Base-by-base conservation (phyloP, 2,329 filamentous ascomycete species). In the Orbilia blumenaviensis region DNA sequence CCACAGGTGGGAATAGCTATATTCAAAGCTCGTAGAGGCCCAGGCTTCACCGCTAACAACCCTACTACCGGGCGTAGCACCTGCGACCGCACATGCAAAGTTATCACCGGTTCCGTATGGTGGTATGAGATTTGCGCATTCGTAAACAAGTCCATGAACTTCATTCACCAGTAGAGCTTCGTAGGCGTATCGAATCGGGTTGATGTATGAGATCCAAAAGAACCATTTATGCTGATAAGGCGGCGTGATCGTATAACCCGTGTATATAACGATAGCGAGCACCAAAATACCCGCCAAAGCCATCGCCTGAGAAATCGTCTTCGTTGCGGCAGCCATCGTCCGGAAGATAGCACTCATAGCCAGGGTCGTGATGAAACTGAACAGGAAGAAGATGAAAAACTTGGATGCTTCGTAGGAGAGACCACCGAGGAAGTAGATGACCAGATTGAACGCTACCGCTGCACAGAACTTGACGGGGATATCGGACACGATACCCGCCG, bases 281-380 rank as follows among this genome's bases (percentile, higher is more conserved):
- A 92, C 90, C 78, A 89, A 82, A 10, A 89, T 78, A 3, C 88
- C 87, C 29, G 88, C 86, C 0, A 87, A 87, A 1, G 88, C 87
- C 83, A 90, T 86, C 78, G 88, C 88, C 79, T 89, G 87, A 1
- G 85, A 85, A 6, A 89, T 82, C 0, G 91, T 91, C 52, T 91
- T 87, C 1, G 92, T 93, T 0, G 90, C 84, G 0, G 92, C 90
- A 0, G 89, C 89, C 78, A 91, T 88, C 84, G 89, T 88, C 1
- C 90, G 86, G 81, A 90, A 91, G 18, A 91, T 82, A 3, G 89
- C 84, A 0, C 88, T 89, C 76, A 90, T 85, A 66, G 85, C 86
- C 32, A 91, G 85, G 0, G 88, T 89, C 1, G 84, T 88, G 16
- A 85, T 85, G 79, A 89, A 89, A 61, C 89, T 86, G 79, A 91